Percentiles rank a stretch among this genome's conserved stretches.
These are phyloP conservation scores for Fagopyrum homotropicum DNA, from an alignment of 148 eudicot genomes.

Conservation along the genomic window DNA sequence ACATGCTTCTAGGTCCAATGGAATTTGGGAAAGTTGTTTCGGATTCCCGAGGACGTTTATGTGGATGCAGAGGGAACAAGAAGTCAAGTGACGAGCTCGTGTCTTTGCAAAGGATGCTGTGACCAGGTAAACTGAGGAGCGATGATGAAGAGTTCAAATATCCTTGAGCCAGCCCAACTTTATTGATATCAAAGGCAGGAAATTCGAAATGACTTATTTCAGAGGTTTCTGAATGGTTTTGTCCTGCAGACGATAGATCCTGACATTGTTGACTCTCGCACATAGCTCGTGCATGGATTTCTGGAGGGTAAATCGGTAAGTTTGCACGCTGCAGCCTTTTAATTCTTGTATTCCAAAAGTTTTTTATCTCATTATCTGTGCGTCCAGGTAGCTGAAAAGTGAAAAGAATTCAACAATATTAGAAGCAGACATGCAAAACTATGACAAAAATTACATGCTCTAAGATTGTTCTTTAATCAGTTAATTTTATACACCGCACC, in stretches of 20 bases:
- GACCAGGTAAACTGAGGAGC: slow-evolving; percentile 31
- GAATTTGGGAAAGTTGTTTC: slow-evolving; percentile 27
- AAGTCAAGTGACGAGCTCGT: slow-evolving; percentile 26
- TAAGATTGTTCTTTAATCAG: neutral
- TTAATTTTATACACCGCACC: neutral
- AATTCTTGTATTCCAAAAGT: slow-evolving; percentile 77
- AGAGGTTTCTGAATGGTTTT: slow-evolving; percentile 30
- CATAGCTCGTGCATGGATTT: slow-evolving; percentile 31
- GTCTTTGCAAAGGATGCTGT: slow-evolving; percentile 28
- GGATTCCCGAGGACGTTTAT: slow-evolving; percentile 51
- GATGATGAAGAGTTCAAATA: slow-evolving; percentile 22
- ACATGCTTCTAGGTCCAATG: slow-evolving; percentile 19
- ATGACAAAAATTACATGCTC: neutral
- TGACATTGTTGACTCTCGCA: slow-evolving; percentile 46
- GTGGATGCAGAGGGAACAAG: slow-evolving; percentile 36
- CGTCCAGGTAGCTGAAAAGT: slow-evolving; percentile 75
- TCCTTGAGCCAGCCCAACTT: slow-evolving; percentile 36
- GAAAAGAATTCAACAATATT: neutral
- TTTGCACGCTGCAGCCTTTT: slow-evolving; percentile 72
- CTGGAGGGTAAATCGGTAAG: slow-evolving; percentile 64
- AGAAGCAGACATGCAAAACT: neutral
- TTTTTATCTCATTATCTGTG: slow-evolving; percentile 83
- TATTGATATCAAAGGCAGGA: slow-evolving; percentile 46
- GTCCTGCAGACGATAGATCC: slow-evolving; percentile 25
- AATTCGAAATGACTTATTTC: slow-evolving; percentile 30